Base-by-base conservation (phyloP, 331 rosid species). In the Rhamnella rubrinervis region DNA sequence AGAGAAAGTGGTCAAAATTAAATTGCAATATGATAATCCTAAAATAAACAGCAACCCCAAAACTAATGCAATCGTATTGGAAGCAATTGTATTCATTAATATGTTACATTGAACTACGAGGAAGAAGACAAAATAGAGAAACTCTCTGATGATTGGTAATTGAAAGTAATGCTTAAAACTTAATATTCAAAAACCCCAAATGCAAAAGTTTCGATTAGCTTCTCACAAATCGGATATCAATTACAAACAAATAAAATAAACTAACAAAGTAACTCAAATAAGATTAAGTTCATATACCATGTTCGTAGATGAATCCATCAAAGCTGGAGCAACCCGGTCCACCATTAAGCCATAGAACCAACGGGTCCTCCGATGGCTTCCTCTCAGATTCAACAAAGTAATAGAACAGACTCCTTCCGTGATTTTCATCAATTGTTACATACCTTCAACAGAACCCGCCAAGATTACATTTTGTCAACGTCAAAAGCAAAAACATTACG, bases 251-350 rank as follows among this genome's bases (percentile, higher is more conserved):
- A 31, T 28, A 11, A 38, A 44, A 41, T 44, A 23, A 20, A 71
- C 18, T 38, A 71, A n/a, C 2, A 8, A 6, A 16, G 35, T 14
- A 6, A 23, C 58, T 17, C 19, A 53, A 17, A n/a, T 8, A 53
- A 49, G 53, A 49, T 8, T 35, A 46, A 50, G 44, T 40, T 13
- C 50, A 77, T 63, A 19, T 82, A 92, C 98, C 98, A 60, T 93
- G 97, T 71, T 93, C 98, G 17, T 91, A 93, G 15, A 93, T 62
- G 68, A 91, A 93, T 57, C 95, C 98, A 83, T 93, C 98, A 47
- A 93, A 80, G 75, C 98, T 93, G 71, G 98, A 93, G 69, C 98
- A 91, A 9, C 97, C 98, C 0, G 98, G 98, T 57, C 98, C 98
- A 13, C 98, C 98, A 53, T 93, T 93, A 57, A 93, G 96, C 98